A percentile compares a stretch with the other conserved stretches of the same genome.
Evolutionary conservation across 225 moss, liverwort and hornwort genomes (phyloP).

Genomic region (Rhytidiadelphus loreus): DNA sequence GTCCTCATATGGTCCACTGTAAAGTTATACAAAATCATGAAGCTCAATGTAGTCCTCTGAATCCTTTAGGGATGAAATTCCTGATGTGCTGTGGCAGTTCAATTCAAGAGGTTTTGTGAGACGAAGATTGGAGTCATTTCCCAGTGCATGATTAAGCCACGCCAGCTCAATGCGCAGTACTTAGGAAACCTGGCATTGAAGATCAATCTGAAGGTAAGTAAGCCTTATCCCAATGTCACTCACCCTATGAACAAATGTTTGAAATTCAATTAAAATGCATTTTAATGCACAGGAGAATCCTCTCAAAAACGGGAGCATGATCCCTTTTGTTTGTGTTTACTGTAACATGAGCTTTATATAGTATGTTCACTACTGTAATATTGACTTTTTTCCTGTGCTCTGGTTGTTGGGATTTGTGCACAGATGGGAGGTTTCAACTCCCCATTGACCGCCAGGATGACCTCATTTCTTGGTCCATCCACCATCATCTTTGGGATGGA

Average conservation of each 20-base stretch:
- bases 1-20: not conserved
- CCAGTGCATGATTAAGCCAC: conserved; percentile 78
- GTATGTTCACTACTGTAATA: not conserved
- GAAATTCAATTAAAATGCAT: too few relatives aligned
- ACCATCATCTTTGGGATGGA: conserved; percentile 91
- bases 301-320: not conserved
- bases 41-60: not conserved
- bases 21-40: not conserved
- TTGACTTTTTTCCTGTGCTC: not conserved
- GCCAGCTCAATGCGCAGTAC: conserved; percentile 67
- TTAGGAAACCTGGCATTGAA: conserved; percentile 86
- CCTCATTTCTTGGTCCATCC: conserved; percentile 13
- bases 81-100: conserved; percentile 23
- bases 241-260: not conserved
- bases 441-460: conserved; percentile 20
- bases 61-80: not conserved
- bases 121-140: conserved; percentile 46
- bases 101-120: conserved; percentile 70
- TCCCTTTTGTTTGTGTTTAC: not conserved
- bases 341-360: not conserved
- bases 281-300: not conserved
- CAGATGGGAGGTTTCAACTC: conserved; percentile 66
- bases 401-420: not conserved
- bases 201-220: conserved; percentile 77
- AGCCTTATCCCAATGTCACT: not conserved